A percentile compares a stretch with the other conserved stretches of the same genome.
These are phyloP conservation scores for Curvularia sp. DNA, from an alignment of 2,329 filamentous ascomycete genomes.

Conservation along the genomic window DNA sequence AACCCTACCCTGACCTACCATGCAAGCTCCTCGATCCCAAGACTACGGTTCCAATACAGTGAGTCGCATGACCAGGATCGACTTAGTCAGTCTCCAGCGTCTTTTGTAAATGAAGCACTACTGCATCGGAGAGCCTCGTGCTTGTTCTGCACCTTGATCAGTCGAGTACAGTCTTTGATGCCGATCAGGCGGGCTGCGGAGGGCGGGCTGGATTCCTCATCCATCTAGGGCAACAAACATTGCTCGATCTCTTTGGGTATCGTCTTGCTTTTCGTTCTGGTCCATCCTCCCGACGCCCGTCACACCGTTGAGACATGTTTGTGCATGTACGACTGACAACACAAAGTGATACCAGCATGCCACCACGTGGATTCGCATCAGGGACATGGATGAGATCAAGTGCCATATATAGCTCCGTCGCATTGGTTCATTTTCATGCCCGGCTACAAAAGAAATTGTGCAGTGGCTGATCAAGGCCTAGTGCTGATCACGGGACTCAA, in stretches of 20 bases:
- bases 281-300: background rate
- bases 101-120: constrained; percentile 7
- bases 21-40: constrained; percentile 4
- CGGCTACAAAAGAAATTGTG: background rate
- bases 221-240: background rate
- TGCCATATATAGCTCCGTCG: background rate
- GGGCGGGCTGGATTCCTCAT: constrained; percentile 2
- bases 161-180: constrained; percentile 5
- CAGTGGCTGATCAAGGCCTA: background rate
- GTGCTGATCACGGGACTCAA: constrained; percentile 1
- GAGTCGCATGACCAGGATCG: constrained; percentile 9
- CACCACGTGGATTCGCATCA: constrained; percentile 3
- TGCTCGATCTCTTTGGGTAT: background rate
- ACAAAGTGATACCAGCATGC: constrained; percentile 6
- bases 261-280: background rate
- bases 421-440: background rate
- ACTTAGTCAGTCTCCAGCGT: background rate
- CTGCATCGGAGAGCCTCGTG: constrained; percentile 7
- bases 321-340: constrained; percentile 1
- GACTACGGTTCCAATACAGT: background rate
- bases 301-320: background rate
- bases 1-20: background rate
- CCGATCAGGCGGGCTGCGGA: constrained; percentile 9
- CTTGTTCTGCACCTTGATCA: background rate
- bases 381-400: background rate